Base-by-base conservation (phyloP, 2,329 filamentous ascomycete genomes). In the Botryotinia narcissicola region DNA sequence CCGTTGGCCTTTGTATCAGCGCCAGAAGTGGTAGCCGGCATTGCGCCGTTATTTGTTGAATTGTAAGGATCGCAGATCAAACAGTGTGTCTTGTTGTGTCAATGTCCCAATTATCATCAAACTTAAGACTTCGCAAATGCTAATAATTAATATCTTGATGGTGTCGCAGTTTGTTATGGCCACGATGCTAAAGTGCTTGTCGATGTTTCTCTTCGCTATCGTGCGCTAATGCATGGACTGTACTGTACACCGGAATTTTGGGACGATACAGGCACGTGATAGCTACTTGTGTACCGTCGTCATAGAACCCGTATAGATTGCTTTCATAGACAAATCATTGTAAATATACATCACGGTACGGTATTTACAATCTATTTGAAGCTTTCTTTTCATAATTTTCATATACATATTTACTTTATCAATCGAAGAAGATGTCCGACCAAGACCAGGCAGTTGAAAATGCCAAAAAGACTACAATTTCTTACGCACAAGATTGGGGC, bases 401-500 rank as follows among this genome's bases (percentile, higher is more conserved):
- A 60, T 59, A 37, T 7, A n/a, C 25, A 20, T 14, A 20, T 16
- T 9, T 14, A 20, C 14, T 54, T 7, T 35, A 9, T 25, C 20
- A 32, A 44, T n/a, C 37, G 4, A 51, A 51, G n/a, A 51, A 44
- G 9, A 80, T 80, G 78, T 73, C 78, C 22, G 70, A 75, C 16
- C 70, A 77, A 74, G 74, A 78, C 29, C 74, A 77, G 71, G 71
- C 73, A 62, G 74, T 74, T 35, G 54, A 78, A 74, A 73, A 79
- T 63, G 81, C 80, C 66, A 82, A 84, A 79, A 80, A 82, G 75
- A 82, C 83, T 61, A 76, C 82, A 46, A 79, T 86, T 68, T 83
- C 84, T 73, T 84, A 83, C 74, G 83, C 85, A 57, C 83, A 83
- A 76, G 84, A 84, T 76, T 87, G 85, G 85, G 86, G 86, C 80